These are phyloP conservation scores for Vigna mungo DNA, from an alignment of 306 rosid species.

Conservation along the genomic window DNA sequence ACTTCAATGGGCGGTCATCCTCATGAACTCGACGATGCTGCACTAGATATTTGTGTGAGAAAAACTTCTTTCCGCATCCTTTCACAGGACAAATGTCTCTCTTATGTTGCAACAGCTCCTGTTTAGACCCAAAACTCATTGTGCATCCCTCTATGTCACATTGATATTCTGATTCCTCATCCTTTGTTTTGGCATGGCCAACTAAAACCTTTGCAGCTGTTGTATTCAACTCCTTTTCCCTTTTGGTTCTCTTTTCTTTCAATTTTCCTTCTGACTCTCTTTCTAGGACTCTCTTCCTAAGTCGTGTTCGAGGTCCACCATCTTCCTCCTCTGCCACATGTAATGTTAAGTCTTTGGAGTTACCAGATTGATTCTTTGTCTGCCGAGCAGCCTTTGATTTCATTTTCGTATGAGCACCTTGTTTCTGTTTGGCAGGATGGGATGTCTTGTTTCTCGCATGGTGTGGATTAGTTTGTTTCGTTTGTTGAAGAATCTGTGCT, in stretches of 20 bases:
- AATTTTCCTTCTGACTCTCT: slow-evolving; percentile 56
- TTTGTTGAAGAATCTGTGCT: slow-evolving; percentile 50
- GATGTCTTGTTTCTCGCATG: slow-evolving; percentile 53
- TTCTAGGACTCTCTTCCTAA: slow-evolving; percentile 74
- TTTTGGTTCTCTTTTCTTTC: slow-evolving; percentile 61
- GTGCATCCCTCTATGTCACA: slow-evolving; percentile 94
- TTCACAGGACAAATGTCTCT: slow-evolving; percentile 88
- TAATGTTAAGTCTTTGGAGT: slow-evolving; percentile 44
- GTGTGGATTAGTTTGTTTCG: slow-evolving; percentile 55
- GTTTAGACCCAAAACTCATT: slow-evolving; percentile 81
- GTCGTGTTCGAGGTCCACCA: slow-evolving; percentile 93
- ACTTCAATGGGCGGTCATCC: slow-evolving; percentile 94
- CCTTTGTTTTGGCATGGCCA: slow-evolving; percentile 55
- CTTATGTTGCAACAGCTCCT: slow-evolving; percentile 82
- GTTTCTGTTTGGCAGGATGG: slow-evolving; percentile 60
- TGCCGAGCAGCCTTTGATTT: slow-evolving; percentile 56
- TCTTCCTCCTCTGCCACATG: slow-evolving; percentile 63
- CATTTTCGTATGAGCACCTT: slow-evolving; percentile 45
- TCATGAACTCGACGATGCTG: slow-evolving; percentile 94
- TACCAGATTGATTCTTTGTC: slow-evolving; percentile 54
- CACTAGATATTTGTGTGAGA: slow-evolving; percentile 96
- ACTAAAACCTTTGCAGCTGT: slow-evolving; percentile 57
- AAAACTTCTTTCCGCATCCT: slow-evolving; percentile 95
- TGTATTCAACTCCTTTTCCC: slow-evolving; percentile 69
- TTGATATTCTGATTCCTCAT: slow-evolving; percentile 65